A percentile compares a stretch with the other conserved stretches of the same genome.
Evolutionary conservation across 83 land plant species (phyloP).

Genomic region (Picea engelmannii): DNA sequence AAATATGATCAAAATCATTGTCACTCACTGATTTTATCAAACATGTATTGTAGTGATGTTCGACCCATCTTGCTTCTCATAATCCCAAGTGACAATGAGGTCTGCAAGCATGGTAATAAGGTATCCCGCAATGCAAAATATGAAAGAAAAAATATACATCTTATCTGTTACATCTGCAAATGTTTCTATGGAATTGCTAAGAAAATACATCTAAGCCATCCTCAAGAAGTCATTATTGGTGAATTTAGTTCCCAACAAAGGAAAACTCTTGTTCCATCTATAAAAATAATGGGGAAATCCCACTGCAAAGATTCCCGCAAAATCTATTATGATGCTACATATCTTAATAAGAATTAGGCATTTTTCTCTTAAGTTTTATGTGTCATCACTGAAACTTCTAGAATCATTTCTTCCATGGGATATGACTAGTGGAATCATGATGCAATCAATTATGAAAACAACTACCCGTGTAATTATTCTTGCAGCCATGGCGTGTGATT

Average conservation of each 20-base stretch:
- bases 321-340: conserved; percentile 59
- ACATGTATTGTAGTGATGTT: no score
- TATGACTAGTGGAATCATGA: neutral
- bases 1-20: no score
- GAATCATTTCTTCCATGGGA: conserved; percentile 5
- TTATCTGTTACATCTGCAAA: conserved; percentile 42
- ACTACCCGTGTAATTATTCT: no score
- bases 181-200: conserved; percentile 60
- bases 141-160: conserved; percentile 61
- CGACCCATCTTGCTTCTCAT: no score
- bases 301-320: conserved; percentile 50
- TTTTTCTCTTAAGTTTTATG: conserved; percentile 39
- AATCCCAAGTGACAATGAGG: conserved; percentile 10
- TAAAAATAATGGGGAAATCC: conserved; percentile 78
- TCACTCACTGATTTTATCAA: no score
- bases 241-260: conserved; percentile 74
- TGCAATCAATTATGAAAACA: no score
- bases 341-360: conserved; percentile 59
- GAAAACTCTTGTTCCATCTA: conserved; percentile 60
- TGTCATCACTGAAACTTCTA: neutral
- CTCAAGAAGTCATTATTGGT: conserved; percentile 80
- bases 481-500: no score
- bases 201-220: conserved; percentile 71
- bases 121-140: conserved; percentile 42
- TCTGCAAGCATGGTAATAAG: no score